Evolutionary conservation across 306 rosid species (phyloP).

Genomic region (Corylus americana): DNA sequence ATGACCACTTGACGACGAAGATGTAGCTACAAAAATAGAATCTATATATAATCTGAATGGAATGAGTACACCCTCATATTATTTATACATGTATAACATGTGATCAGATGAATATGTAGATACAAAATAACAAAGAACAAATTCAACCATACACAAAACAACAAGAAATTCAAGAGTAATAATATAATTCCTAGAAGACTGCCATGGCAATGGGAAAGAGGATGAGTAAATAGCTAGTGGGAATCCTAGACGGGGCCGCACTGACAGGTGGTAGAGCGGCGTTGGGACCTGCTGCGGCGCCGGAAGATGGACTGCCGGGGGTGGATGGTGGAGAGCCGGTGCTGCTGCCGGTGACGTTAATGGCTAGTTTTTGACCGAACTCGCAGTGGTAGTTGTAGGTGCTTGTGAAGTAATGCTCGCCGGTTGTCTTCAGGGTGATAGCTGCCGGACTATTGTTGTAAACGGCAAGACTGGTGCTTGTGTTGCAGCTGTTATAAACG

Average conservation of each 20-base stretch:
- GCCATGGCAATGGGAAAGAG: constrained; percentile 28
- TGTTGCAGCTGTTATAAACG: constrained; percentile 44
- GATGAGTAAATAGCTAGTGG: constrained; percentile 20
- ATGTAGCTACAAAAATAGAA: too few relatives aligned
- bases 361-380: constrained; percentile 51
- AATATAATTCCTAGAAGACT: constrained; percentile 23
- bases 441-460: constrained; percentile 37
- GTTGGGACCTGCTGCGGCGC: neutral
- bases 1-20: too few relatives aligned
- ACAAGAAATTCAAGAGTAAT: neutral
- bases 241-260: constrained; percentile 33
- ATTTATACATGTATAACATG: too few relatives aligned
- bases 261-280: neutral
- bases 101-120: too few relatives aligned
- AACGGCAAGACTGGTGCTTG: constrained; percentile 27
- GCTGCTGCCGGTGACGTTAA: constrained; percentile 42
- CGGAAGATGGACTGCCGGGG: constrained; percentile 9
- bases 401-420: constrained; percentile 55
- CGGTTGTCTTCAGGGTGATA: constrained; percentile 31
- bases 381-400: constrained; percentile 42
- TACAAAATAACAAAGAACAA: neutral
- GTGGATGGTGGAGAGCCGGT: constrained; percentile 9
- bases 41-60: too few relatives aligned
- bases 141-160: neutral
- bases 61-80: too few relatives aligned